Base-by-base conservation (phyloP, 140 eudicot species). In the Ambrosia hybrid region DNA sequence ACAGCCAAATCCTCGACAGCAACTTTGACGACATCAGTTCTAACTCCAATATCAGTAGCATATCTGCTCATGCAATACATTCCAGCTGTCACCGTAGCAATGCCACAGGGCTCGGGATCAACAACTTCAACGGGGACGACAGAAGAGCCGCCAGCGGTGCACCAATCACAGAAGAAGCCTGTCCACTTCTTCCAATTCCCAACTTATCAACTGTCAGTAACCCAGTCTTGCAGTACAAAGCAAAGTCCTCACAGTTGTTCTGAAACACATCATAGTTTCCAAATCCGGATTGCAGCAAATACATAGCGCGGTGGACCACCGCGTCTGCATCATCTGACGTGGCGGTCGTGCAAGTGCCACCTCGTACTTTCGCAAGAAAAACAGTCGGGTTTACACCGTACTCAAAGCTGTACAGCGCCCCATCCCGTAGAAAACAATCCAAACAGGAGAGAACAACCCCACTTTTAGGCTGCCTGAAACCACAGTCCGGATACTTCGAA, bases 321-420 rank as follows among this genome's bases (percentile, higher is more conserved):
- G 85, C 55, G 48, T 77, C 85, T 0, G 97, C 66, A 0, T 83
- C 70, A 41, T 94, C 99, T 30, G 97, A 83, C 48, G 64, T 49
- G 36, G 99, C 99, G 3, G 96, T 94, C 51, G 96, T 94, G 84
- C 99, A 94, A 12, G 95, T 94, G 56, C 99, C 99, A n/a, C 99
- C 99, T 36, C 99, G 85, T 30, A 94, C 85, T 83, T 88, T 94
- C 61, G 96, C 89, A 2, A 94, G 81, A 72, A 94, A 94, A 4
- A 80, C 76, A 0, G 97, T 86, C 21, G 97, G 97, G 75, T 73
- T 81, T 21, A 88, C 99, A 57, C 86, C 95, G 26, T 94, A 94
- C 63, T 94, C 90, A 34, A 94, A 94, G 79, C 68, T 68, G 73
- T 94, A 88, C 15, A 94, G 92, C 39, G 96, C 34, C 38, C 99